Base-by-base conservation (phyloP, 2,329 filamentous ascomycete genomes). In the Fusarium chlamydosporum region DNA sequence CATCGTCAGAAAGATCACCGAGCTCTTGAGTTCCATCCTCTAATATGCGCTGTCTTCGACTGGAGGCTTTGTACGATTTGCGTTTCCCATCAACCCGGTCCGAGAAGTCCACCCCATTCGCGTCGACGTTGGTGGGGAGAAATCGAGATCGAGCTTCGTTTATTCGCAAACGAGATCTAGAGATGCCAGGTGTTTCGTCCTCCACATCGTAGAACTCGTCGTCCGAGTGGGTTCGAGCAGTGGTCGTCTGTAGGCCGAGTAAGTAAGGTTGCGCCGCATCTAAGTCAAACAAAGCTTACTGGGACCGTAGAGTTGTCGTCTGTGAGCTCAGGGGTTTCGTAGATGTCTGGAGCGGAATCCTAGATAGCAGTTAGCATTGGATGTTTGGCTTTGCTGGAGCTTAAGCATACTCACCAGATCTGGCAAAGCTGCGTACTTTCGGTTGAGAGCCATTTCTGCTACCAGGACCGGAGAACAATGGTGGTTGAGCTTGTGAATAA, bases 321-420 rank as follows among this genome's bases (percentile, higher is more conserved):
- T 58, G 92, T 95, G 71, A 97, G 84, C 57, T 97, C 94, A 70
- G 95, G 94, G 16, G 96, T 98, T 81, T 98, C 95, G 84, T 97
- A 98, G 75, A 97, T 93, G 76, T 98, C 96, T 71, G 94, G 94
- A 29, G 94, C 94, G 56, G 91, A 92, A 81, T 97, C 94, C 92
- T 96, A 71, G 31, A 45, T 33, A 71, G 18, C 20, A 47, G 46
- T 74, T 59, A 75, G 70, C 46, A 66, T 23, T 27, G 11, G 26
- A 48, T 42, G 26, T n/a, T 41, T 43, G 29, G 56, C 41, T 54
- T 35, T 41, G 45, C 59, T 43, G 40, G 37, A 18, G 47, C 20
- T 48, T 40, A 55, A 31, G 53, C 40, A 55, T 29, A 67, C 79
- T 68, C 82, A 94, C 92, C 78, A 96, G 81, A 78, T 95, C 92